Base-by-base conservation (phyloP, 2,329 filamentous ascomycete species). In the Microcyclospora pomicola region DNA sequence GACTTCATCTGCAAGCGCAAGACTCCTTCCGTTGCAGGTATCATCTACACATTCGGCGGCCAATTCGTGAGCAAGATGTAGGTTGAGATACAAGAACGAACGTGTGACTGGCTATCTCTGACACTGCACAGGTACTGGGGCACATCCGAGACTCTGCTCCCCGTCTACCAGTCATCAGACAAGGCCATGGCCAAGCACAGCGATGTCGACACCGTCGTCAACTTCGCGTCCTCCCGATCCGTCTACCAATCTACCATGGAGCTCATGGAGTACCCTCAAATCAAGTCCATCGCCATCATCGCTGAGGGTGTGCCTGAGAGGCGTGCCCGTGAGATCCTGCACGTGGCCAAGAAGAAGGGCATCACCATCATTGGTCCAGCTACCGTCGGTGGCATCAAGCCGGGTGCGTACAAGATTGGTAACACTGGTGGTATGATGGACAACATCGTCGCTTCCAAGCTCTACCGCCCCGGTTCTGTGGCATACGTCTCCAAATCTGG, bases 351-450 rank as follows among this genome's bases (percentile, higher is more conserved):
- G 71, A 88, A 95, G 77, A 98, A 96, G 81, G 88, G 88, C 47
- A 82, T 98, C 62, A 95, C 87, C 66, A 98, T 98, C 65, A 95
- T 98, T 60, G 91, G 91, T 49, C 91, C 91, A 49, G 91, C 91
- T 55, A 98, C 91, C 40, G 91, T 98, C 47, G 91, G 91, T 77
- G 91, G 91, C 59, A 96, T 98, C 72, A 98, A 96, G 78, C 91
- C 91, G 46, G 91, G 91, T 65, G 84, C 83, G 64, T 98, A 88
- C 82, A 98, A 96, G 78, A 98, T 98, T 50, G 91, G 91, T 64
- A 98, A 98, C 77, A 98, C 91, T 57, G 91, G 91, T 76, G 91
- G 91, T 67, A 98, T 98, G 91, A 98, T 98, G 91, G 91, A 98
- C 77, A 98, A 98, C 77, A 98, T 98, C 58, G 91, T 98, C 49